These are phyloP conservation scores for Lactarius pseudohatsudake DNA, from an alignment of 768 basidiomycete genomes.

Conservation along the genomic window DNA sequence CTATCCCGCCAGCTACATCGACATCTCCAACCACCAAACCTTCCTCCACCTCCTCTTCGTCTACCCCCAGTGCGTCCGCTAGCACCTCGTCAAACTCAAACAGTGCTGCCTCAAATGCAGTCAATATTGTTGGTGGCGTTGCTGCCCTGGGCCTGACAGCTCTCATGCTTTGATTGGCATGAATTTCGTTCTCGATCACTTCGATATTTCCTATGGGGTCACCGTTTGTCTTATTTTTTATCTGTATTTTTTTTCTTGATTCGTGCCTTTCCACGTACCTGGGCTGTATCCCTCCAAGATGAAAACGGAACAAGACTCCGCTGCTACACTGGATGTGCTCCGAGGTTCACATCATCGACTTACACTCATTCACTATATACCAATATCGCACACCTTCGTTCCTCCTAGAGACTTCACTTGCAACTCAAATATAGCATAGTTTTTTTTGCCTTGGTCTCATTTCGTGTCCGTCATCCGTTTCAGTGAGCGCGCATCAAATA, in stretches of 20 bases:
- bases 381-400: neutral
- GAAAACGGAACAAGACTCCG: neutral
- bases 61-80: conserved; percentile 1
- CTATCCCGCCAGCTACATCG: neutral
- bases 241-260: conserved; percentile 6
- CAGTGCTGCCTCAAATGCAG: conserved; percentile 7
- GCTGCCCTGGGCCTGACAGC: conserved; percentile 23
- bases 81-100: conserved; percentile 1
- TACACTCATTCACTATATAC: conserved; percentile 15
- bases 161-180: conserved; percentile 19
- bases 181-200: neutral
- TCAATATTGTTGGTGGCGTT: conserved; percentile 22
- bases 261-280: conserved; percentile 2
- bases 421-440: neutral
- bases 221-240: neutral
- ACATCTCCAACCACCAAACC: neutral
- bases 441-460: neutral
- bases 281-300: neutral
- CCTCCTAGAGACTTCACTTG: neutral
- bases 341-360: neutral
- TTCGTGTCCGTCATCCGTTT: neutral
- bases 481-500: neutral
- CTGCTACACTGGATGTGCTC: neutral
- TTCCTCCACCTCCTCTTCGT: neutral
- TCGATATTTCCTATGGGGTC: neutral